Evolutionary conservation across 139 green algal genomes (phyloP), one percentile per base, ranked within the genome.

Genomic region (Chlamydomonas eustigma): DNA sequence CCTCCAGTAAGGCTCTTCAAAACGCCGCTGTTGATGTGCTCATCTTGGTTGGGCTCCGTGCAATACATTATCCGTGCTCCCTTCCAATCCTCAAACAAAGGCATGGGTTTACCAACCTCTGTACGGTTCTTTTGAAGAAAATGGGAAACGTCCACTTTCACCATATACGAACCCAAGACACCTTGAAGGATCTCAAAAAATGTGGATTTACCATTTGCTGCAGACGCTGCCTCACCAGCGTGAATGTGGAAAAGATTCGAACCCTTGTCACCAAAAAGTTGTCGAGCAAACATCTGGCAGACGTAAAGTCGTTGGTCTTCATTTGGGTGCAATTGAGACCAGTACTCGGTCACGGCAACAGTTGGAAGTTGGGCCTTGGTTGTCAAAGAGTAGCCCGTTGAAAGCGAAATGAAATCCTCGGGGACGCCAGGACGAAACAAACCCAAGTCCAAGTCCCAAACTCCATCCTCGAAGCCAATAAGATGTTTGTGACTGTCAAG

Each of bases 391-490:
- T 71, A 80, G 31, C 64, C 35, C 65, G 51, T 37, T 51, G 73
- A 51, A 3, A 37, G 73, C 4, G 34, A 52, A 6, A 83, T 37
- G 25, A 37, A 69, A 51, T 83, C 78, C 1, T 78, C 72, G 1
- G 78, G 78, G 8, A 2, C 0, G 33, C 71, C 78, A 1, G 74
- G 64, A 2, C 78, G 65, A 73, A 83, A 83, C 31, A 34, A 24
- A 2, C 2, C 0, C 22, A 34, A 24, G 4, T 73, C 50, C 1
- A 83, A 50, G 65, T 83, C 78, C 39, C 65, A 79, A 1, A 83
- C 78, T 12, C 78, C 78, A 50, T 83, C 78, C 12, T 75, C 64
- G 51, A 82, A 82, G 1, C 71, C 77, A 24, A 82, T 36, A 5
- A 82, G 69, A 2, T 77, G 2, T 2, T 37, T 1, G 1, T 50